These are phyloP conservation scores for Exophiala sp. DNA, from an alignment of 2,329 filamentous ascomycete species.

Conservation along the genomic window DNA sequence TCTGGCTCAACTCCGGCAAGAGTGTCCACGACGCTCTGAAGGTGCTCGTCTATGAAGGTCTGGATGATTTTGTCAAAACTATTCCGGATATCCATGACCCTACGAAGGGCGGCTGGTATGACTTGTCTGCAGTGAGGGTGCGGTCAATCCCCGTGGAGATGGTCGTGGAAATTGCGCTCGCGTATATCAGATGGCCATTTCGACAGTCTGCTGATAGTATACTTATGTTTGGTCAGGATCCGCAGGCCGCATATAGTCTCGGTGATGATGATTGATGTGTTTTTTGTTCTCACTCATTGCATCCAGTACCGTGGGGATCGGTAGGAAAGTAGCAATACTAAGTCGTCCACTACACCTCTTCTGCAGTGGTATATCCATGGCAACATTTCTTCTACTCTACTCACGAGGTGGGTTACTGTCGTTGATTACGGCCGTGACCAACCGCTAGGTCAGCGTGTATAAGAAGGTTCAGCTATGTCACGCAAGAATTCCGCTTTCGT, in stretches of 20 bases:
- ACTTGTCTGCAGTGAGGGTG: slow-evolving; percentile 20
- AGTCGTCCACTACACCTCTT: too few species aligned
- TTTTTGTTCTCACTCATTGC: neutral
- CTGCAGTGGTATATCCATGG: too few species aligned
- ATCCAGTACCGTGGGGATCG: too few species aligned
- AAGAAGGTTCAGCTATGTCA: too few species aligned
- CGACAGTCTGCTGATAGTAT: slow-evolving; percentile 19
- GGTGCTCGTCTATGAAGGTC: slow-evolving; percentile 13
- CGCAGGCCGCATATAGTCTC: slow-evolving; percentile 9
- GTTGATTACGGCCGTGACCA: too few species aligned
- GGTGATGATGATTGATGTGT: slow-evolving; percentile 1
- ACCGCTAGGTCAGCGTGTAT: too few species aligned
- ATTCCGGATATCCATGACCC: slow-evolving; percentile 23
- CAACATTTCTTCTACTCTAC: too few species aligned
- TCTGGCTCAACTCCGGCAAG: slow-evolving; percentile 4
- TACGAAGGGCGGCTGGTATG: slow-evolving; percentile 23
- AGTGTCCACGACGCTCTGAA: slow-evolving; percentile 16
- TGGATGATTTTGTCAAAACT: slow-evolving; percentile 24
- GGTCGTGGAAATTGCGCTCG: slow-evolving; percentile 27
- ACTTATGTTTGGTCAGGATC: slow-evolving; percentile 11
- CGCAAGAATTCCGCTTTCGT: too few species aligned
- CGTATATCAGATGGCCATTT: slow-evolving; percentile 27
- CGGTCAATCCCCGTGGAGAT: slow-evolving; percentile 21
- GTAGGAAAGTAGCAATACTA: too few species aligned
- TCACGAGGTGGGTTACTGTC: too few species aligned